Percentiles rank a stretch among this genome's conserved stretches.
Evolutionary conservation across 2,329 filamentous ascomycete genomes (phyloP).

Genomic region (Trichoderma sp.): DNA sequence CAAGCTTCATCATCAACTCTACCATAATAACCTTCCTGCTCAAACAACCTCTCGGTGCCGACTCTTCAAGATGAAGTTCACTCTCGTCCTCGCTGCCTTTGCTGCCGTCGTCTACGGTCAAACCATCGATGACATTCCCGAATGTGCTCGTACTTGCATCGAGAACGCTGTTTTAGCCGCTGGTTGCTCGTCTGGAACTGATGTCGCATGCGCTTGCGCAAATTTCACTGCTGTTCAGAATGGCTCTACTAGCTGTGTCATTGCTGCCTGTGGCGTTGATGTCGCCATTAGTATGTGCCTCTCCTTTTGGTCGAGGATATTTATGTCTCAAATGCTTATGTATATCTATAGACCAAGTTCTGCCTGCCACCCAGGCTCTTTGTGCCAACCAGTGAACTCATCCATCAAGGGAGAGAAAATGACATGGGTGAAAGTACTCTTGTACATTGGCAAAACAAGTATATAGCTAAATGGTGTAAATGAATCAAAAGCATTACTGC

Average conservation of each 20-base stretch:
- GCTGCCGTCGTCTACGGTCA: constrained; percentile 36
- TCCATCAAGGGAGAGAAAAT: not conserved
- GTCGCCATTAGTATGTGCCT: not conserved
- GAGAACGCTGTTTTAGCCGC: constrained; percentile 29
- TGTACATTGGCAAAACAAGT: not conserved
- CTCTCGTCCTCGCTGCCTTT: constrained; percentile 35
- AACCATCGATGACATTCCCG: constrained; percentile 35
- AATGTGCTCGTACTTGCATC: constrained; percentile 39
- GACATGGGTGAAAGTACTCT: not conserved
- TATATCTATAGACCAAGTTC: not conserved
- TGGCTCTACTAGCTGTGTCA: not conserved
- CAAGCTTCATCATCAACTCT: not conserved
- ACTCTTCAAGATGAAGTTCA: constrained; percentile 39
- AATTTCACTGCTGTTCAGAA: not conserved
- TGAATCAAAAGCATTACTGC: not conserved
- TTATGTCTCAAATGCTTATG: not conserved
- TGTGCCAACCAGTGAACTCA: not conserved
- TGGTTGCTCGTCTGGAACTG: not conserved
- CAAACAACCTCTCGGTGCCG: not conserved
- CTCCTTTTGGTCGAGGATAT: not conserved
- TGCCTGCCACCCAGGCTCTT: not conserved
- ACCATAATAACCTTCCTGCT: not conserved
- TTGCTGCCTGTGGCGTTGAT: not conserved
- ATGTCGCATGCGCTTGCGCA: not conserved
- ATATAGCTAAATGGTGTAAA: not conserved